phyloP scores from a whole-genome alignment of 345 rosid species.

The Citrus sp. region DNA sequence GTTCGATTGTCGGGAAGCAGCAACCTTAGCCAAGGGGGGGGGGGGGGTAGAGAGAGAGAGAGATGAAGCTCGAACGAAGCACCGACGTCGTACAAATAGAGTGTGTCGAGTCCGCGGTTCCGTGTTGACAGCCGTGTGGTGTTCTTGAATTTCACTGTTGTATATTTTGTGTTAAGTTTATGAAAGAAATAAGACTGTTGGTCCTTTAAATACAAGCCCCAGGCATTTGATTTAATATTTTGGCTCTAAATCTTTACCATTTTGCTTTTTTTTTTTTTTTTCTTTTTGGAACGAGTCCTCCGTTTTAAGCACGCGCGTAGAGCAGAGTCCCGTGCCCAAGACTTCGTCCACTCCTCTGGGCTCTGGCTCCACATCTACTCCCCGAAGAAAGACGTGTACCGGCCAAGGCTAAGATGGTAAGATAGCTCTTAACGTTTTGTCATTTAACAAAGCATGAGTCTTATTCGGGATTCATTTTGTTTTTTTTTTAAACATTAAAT shows the following conservation, averaged over 20 bases:
- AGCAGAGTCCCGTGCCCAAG: background rate
- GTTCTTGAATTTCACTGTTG: background rate
- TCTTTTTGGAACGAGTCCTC: background rate
- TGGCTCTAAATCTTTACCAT: background rate
- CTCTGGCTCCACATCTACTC: too few species aligned
- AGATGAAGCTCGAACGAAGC: background rate
- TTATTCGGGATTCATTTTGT: too few species aligned
- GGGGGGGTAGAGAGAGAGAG: background rate
- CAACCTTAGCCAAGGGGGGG: background rate
- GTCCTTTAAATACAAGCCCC: background rate
- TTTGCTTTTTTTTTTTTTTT: background rate
- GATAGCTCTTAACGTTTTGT: too few species aligned
- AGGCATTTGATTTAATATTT: background rate
- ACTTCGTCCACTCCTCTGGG: background rate
- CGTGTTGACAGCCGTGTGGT: background rate
- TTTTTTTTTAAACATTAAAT: too few species aligned
- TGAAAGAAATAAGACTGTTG: background rate
- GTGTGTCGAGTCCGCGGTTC: background rate
- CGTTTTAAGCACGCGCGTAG: background rate
- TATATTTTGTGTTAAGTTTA: too few species aligned
- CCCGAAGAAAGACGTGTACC: too few species aligned
- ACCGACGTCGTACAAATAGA: background rate
- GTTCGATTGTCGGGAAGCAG: background rate
- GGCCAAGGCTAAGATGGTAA: too few species aligned
- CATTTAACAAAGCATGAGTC: too few species aligned